Percentiles rank a stretch among this genome's conserved stretches.
Evolutionary conservation across 169 alveolate species (phyloP).

Genomic region (Cytauxzoon felis): DNA sequence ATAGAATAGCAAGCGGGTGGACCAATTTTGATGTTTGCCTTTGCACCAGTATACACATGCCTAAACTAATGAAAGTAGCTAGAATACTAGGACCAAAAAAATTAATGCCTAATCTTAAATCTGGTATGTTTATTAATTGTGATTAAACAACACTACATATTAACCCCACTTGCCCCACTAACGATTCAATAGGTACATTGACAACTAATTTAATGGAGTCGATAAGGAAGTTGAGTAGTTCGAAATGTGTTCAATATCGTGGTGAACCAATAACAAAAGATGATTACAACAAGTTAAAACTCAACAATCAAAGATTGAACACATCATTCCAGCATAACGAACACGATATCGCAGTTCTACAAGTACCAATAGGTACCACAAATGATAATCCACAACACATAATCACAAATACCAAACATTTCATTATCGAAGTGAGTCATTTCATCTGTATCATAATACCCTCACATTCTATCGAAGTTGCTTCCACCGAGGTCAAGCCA

Average conservation of each 20-base stretch:
- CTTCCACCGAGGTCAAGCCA: no score
- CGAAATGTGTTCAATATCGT: slow-evolving; percentile 67
- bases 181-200: slow-evolving; percentile 29
- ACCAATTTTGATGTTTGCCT: slow-evolving; percentile 83
- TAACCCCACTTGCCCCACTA: background rate
- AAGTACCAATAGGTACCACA: slow-evolving; percentile 30
- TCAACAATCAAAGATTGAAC: background rate
- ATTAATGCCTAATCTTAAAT: slow-evolving; percentile 88
- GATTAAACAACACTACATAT: background rate
- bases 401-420: slow-evolving; percentile 13
- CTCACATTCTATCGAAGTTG: no score
- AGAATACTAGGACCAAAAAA: slow-evolving; percentile 88
- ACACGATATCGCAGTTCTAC: slow-evolving; percentile 12
- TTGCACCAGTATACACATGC: slow-evolving; percentile 80
- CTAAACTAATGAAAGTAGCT: slow-evolving; percentile 80
- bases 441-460: no score
- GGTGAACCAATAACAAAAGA: slow-evolving; percentile 47
- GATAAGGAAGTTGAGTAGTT: slow-evolving; percentile 57
- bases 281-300: slow-evolving; percentile 2
- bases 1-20: slow-evolving; percentile 78
- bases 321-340: slow-evolving; percentile 7
- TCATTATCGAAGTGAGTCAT: slow-evolving; percentile 9
- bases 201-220: slow-evolving; percentile 62
- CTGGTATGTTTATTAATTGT: slow-evolving; percentile 64
- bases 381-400: slow-evolving; percentile 9